Percentiles rank a stretch among this genome's conserved stretches.
These are phyloP conservation scores for Draba incana DNA, from an alignment of 345 rosid genomes.

Conservation along the genomic window DNA sequence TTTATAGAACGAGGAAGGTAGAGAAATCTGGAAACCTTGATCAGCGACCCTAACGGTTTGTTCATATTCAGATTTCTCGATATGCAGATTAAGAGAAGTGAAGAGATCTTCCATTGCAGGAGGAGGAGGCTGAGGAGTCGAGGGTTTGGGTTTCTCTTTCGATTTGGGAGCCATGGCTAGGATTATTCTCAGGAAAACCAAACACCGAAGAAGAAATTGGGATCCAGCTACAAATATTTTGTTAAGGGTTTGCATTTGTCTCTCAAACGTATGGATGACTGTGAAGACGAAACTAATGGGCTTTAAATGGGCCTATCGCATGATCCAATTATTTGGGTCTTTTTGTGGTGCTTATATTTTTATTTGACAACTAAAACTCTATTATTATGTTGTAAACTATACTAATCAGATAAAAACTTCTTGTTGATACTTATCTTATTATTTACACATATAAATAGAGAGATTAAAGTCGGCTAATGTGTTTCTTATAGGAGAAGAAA, in stretches of 20 bases:
- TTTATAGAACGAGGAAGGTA: background rate
- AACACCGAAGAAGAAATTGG: conserved; percentile 16
- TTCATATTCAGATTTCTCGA: conserved; percentile 58
- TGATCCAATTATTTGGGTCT: background rate
- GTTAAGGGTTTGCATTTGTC: conserved; percentile 28
- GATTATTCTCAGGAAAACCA: background rate
- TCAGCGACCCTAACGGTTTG: conserved; percentile 72
- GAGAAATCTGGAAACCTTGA: conserved; percentile 54
- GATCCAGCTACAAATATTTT: conserved; percentile 18
- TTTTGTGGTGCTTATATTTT: no score
- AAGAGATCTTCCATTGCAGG: conserved; percentile 86
- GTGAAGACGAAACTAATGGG: background rate
- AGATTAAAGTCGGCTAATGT: no score
- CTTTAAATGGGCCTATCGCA: conserved; percentile 13
- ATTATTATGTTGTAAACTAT: no score
- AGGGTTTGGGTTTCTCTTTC: conserved; percentile 58
- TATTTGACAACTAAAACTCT: no score
- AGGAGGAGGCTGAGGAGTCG: conserved; percentile 63
- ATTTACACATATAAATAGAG: no score
- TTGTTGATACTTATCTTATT: no score
- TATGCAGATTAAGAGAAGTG: conserved; percentile 62
- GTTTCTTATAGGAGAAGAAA: no score
- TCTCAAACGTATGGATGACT: background rate
- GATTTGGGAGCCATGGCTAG: conserved; percentile 75
- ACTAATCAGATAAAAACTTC: no score